Evolutionary conservation across 1,284 basidiomycete genomes (phyloP), one percentile per base, ranked within the genome.

Genomic region (Ceratobasidium sp.): DNA sequence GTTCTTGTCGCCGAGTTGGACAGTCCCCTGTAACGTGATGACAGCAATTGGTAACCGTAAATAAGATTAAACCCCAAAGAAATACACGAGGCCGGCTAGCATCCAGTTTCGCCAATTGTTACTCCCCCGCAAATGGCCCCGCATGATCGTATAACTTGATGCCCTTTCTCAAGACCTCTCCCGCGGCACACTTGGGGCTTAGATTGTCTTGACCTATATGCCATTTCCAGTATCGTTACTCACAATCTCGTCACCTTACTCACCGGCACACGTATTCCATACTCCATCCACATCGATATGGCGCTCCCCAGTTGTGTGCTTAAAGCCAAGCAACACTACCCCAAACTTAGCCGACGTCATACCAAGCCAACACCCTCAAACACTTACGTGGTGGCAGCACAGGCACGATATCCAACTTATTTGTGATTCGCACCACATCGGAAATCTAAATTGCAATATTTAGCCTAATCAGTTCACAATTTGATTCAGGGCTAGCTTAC

Each of bases 251-350:
- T 12, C 17, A 29, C 15, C 60, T 52, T 65, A 58, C 56, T 13
- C 22, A 83, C 84, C 83, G 0, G 83, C 79, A 71, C 85, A 86
- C 0, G 74, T 73, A 32, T 77, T 76, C 85, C 86, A 88, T 38
- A 78, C 77, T 1, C 77, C 78, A 2, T 78, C 79, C 53, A 81
- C 80, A 67, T 80, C 71, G 50, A 88, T 87, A 71, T 88, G 87
- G 17, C 84, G 78, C 76, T 89, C 87, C 1, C 87, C 87, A 0
- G 80, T 78, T 0, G 84, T 79, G 71, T 89, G 88, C 29, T 80
- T 79, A 77, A 78, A 89, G 3, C 82, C 86, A 87, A 71, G 75
- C 80, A 22, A 87, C 22, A 47, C 45, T 47, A 40, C 38, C 8
- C 38, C 38, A 40, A 40, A 40, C 17, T 17, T 8, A 8, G 8